Conservation (phyloP, 306 rosid species). For the Lathyrus tuberosus region DNA sequence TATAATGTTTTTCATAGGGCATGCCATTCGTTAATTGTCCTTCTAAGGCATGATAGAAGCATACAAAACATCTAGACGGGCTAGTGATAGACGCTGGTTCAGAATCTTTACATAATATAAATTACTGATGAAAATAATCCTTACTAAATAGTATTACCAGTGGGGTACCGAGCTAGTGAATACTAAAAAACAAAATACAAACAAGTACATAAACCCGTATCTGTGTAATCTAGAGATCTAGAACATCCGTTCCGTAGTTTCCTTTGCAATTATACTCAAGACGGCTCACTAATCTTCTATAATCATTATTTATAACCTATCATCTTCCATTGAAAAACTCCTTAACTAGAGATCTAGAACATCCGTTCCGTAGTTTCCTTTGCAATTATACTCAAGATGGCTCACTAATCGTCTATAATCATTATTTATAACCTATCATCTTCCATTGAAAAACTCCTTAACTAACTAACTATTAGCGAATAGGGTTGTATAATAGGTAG, state of each 20-base stretch:
- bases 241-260: background rate
- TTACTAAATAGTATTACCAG: background rate
- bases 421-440: no score
- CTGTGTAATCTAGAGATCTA: background rate
- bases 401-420: no score
- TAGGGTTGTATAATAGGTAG: no score
- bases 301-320: background rate
- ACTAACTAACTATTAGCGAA: no score
- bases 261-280: conserved; percentile 11
- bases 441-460: no score
- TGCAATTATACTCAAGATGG: no score
- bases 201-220: background rate
- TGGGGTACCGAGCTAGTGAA: background rate
- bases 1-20: conserved; percentile 32
- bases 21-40: conserved; percentile 15
- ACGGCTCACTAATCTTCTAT: background rate
- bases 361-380: no score
- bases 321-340: no score
- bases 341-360: no score
- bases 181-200: background rate
- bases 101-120: background rate
- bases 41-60: conserved; percentile 1
- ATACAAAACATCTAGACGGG: background rate
- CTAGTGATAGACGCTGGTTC: conserved; percentile 26
- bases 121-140: background rate